A percentile compares a stretch with the other conserved stretches of the same genome.
Conservation (phyloP, 257 asterid genomes). For the Nyctanthes arbortristis region DNA sequence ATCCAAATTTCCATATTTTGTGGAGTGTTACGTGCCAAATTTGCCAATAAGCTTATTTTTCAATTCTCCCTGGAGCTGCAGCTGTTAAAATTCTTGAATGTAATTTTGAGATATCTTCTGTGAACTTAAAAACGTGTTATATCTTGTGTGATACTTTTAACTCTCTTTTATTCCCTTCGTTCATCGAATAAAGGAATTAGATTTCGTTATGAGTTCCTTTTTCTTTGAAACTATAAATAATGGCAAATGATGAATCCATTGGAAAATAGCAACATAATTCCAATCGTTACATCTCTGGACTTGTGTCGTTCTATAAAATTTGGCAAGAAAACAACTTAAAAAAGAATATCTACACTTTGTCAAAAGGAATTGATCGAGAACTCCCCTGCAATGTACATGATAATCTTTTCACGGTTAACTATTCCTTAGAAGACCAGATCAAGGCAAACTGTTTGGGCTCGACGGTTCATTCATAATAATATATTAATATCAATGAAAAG, state of each 20-base stretch:
- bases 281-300: too few species aligned
- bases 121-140: background rate
- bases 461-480: too few species aligned
- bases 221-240: background rate
- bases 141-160: background rate
- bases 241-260: background rate
- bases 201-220: background rate
- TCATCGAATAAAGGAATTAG: background rate
- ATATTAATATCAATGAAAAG: too few species aligned
- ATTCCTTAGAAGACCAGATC: background rate
- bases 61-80: constrained; percentile 15
- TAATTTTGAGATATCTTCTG: background rate
- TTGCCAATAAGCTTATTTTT: constrained; percentile 12
- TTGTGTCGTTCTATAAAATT: too few species aligned
- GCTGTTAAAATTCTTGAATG: constrained; percentile 5
- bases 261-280: too few species aligned
- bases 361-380: background rate
- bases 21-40: constrained; percentile 8
- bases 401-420: too few species aligned
- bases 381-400: too few species aligned
- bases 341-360: too few species aligned
- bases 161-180: background rate
- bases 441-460: background rate
- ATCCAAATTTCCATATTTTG: background rate
- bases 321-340: too few species aligned